Percentiles rank a stretch among this genome's conserved stretches.
Evolutionary conservation across 2,329 filamentous ascomycete genomes (phyloP).

Genomic region (Fusarium sp.): DNA sequence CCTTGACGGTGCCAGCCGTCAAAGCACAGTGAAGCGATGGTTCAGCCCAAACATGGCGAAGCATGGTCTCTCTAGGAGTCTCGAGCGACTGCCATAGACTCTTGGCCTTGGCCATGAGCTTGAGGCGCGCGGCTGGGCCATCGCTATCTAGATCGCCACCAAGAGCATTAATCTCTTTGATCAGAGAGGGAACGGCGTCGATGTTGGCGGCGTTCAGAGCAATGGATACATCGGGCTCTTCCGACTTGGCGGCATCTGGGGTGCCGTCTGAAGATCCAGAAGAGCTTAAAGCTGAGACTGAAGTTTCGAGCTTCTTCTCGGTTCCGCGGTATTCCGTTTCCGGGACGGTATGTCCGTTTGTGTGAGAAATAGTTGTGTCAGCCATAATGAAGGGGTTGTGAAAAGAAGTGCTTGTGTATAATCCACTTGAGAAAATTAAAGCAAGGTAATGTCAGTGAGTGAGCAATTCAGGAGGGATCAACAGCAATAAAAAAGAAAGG

Average conservation of each 20-base stretch:
- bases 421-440: not conserved
- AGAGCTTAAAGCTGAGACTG: not conserved
- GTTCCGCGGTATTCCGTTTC: not conserved
- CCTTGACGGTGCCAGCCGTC: slow-evolving; percentile 47
- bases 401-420: not conserved
- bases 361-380: not conserved
- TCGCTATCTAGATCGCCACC: not conserved
- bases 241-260: not conserved
- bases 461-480: not conserved
- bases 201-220: slow-evolving; percentile 21
- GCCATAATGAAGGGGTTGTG: not conserved
- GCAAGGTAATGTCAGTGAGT: not conserved
- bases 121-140: slow-evolving; percentile 38
- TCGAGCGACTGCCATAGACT: slow-evolving; percentile 49
- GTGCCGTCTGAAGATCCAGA: not conserved
- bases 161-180: slow-evolving; percentile 17
- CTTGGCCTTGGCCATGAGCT: slow-evolving; percentile 49
- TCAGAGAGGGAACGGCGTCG: slow-evolving; percentile 14
- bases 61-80: slow-evolving; percentile 59
- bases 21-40: slow-evolving; percentile 40
- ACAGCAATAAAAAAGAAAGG: not conserved
- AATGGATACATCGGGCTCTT: slow-evolving; percentile 11
- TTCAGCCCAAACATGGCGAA: slow-evolving; percentile 57
- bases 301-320: not conserved
- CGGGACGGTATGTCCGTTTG: not conserved